phyloP scores from a whole-genome alignment of 2,329 filamentous ascomycete species.

The Colletotrichum neosansevieriae region DNA sequence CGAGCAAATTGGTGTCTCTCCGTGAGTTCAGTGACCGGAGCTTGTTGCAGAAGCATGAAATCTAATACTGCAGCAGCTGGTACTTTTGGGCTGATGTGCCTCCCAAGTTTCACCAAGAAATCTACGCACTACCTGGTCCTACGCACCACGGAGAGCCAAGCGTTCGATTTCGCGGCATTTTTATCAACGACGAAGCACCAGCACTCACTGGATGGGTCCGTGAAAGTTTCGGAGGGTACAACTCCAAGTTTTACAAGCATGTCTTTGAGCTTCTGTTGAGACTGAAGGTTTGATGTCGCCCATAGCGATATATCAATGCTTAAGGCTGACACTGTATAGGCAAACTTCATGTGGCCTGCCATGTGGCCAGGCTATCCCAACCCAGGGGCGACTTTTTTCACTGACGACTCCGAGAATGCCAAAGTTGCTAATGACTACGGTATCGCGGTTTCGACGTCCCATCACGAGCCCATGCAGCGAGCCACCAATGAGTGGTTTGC shows the following conservation, averaged over 20 bases:
- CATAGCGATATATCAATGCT: too few species aligned
- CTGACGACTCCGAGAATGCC: constrained; percentile 70
- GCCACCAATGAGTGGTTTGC: constrained; percentile 63
- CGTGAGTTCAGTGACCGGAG: constrained; percentile 46
- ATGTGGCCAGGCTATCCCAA: constrained; percentile 68
- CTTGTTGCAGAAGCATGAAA: too few species aligned
- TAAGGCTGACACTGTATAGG: constrained; percentile 45
- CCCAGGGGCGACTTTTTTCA: constrained; percentile 68
- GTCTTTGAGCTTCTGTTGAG: constrained; percentile 74
- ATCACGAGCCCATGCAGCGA: constrained; percentile 75
- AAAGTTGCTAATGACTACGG: constrained; percentile 71
- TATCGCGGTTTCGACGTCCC: constrained; percentile 73
- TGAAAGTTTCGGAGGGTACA: constrained; percentile 62
- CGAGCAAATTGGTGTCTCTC: constrained; percentile 73
- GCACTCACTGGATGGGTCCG: constrained; percentile 69
- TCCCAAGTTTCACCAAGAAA: constrained; percentile 57
- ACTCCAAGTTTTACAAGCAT: constrained; percentile 68
- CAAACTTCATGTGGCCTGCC: constrained; percentile 77
- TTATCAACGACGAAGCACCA: constrained; percentile 73
- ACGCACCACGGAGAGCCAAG: constrained; percentile 65
- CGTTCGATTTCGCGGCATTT: constrained; percentile 71
- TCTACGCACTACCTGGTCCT: constrained; percentile 62
- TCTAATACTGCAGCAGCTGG: constrained; percentile 53
- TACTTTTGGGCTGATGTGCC: constrained; percentile 72
- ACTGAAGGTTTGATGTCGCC: constrained; percentile 51